Evolutionary conservation across 805 yeast genomes (phyloP), one percentile per base, ranked within the genome.

Genomic region (Lipomyces spencermartinsiae): DNA sequence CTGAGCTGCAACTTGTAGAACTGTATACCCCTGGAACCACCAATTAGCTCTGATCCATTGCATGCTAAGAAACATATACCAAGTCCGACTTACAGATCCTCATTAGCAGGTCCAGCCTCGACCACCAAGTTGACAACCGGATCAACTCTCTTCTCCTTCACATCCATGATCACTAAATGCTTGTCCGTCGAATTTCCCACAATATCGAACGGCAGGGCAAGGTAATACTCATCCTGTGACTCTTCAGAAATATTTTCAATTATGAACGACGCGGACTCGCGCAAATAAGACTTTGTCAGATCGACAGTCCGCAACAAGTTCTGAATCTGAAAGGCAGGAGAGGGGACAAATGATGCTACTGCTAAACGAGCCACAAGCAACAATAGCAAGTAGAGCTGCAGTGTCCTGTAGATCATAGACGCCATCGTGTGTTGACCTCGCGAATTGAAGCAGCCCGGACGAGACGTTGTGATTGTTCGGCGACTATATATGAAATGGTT

Each of bases 261-360:
- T 60, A 81, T 84, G 55, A 92, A 75, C n/a, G 83, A 78, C 67
- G 83, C 79, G 33, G 84, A 81, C 76, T 90, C 96, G 71, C 85
- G 86, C 55, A 87, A 83, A 76, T 89, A 93, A 2, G 93, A 80
- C 71, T 85, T 86, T 37, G 85, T 76, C 61, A 93, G 83, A 74
- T 92, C 97, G 49, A 92, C 74, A 8, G 83, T 77, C 72, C 91
- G 86, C 14, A 80, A 76, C 71, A 85, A 83, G 37, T 86, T 83
- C 49, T 39, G 58, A 22, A 70, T 58, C 37, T 57, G 33, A 60
- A 67, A 67, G 6, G n/a, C 56, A 16, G 19, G 49, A 53, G 56
- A 12, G 5, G 56, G 56, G 16, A 53, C 56, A 53, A 53, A 53
- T 4, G 56, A 25, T 16, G 56, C 16, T 25, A 31, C 29, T 25